Conservation (phyloP, 495 filamentous ascomycete species). For the Monascus purpureus region DNA sequence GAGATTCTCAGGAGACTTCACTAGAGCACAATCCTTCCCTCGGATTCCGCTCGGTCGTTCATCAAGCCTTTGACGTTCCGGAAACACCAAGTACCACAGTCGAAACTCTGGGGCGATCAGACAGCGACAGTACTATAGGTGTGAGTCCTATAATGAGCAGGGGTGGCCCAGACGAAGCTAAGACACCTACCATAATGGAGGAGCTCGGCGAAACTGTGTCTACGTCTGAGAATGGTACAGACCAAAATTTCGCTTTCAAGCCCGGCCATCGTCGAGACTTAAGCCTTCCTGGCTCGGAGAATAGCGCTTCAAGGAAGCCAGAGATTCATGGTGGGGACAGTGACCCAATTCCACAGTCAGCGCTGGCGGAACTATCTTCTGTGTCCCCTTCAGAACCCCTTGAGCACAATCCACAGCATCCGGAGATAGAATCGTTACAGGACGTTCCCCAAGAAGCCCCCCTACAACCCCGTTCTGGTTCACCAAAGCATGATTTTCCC, state of each 20-base stretch:
- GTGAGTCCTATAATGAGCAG: conserved; percentile 58
- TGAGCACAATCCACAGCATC: conserved; percentile 1
- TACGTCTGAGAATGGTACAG: conserved; percentile 14
- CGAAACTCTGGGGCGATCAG: conserved; percentile 40
- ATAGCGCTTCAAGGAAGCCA: conserved; percentile 48
- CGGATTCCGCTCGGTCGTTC: conserved; percentile 53
- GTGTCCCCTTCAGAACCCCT: conserved; percentile 11
- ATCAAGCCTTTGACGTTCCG: conserved; percentile 57
- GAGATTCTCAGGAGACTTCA: conserved; percentile 9
- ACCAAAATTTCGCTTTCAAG: conserved; percentile 33
- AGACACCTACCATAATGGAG: conserved; percentile 45
- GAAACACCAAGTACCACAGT: conserved; percentile 40
- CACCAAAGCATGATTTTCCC: conserved; percentile 26
- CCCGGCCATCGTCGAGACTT: conserved; percentile 47
- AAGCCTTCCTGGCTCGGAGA: conserved; percentile 45
- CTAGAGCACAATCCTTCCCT: conserved; percentile 43
- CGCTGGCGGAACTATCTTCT: conserved; percentile 31
- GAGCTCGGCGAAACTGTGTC: conserved; percentile 29
- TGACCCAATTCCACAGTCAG: conserved; percentile 19
- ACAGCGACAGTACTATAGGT: conserved; percentile 49
- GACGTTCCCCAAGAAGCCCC: conserved; percentile 7
- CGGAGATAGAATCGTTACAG: not conserved
- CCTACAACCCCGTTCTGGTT: conserved; percentile 16
- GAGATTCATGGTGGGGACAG: conserved; percentile 32
- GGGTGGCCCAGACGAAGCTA: conserved; percentile 21